Base-by-base conservation (phyloP, 1,139 yeast species). In the Schwanniomyces etchellsii region DNA sequence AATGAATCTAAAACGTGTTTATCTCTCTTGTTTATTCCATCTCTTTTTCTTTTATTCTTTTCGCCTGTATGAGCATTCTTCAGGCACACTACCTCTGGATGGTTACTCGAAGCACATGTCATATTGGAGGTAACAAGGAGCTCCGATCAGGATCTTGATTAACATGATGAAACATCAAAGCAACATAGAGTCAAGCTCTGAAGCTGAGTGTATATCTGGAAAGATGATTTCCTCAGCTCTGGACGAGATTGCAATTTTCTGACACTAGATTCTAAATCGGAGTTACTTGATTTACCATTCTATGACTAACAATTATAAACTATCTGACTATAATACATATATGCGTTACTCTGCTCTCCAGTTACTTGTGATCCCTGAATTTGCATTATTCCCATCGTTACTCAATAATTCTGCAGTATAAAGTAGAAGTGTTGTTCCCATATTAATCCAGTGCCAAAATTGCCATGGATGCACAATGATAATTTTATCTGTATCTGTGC, bases 171-270 rank as follows among this genome's bases (percentile, higher is more conserved):
- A 73, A 80, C 61, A 75, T 66, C n/a, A 59, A 60, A 69, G 77
- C 72, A 84, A 79, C 86, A 79, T 81, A 81, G 93, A 82, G 93
- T 82, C 93, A 82, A 82, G 93, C 93, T 82, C 93, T 70, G 86
- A 81, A 81, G 54, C 48, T 47, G 43, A 43, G 42, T 58, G 67
- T 62, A 62, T 50, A 67, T 54, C 70, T 63, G 70, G 70, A 63
- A 64, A 63, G 59, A 63, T 63, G 70, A 54, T 64, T 44, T 65
- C 50, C 50, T 38, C 36, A 42, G 46, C 52, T 57, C 48, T 48
- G 62, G 70, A 63, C 60, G 72, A 66, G 72, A 65, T 53, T 64
- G 57, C 64, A 63, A 31, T 41, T 44, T 55, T 57, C 62, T 56
- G 62, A 56, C 35, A 24, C 27, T 20, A 27, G 24, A 27, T 10